Base-by-base conservation (phyloP, 148 eudicot genomes). In the Chenopodium formosanum region DNA sequence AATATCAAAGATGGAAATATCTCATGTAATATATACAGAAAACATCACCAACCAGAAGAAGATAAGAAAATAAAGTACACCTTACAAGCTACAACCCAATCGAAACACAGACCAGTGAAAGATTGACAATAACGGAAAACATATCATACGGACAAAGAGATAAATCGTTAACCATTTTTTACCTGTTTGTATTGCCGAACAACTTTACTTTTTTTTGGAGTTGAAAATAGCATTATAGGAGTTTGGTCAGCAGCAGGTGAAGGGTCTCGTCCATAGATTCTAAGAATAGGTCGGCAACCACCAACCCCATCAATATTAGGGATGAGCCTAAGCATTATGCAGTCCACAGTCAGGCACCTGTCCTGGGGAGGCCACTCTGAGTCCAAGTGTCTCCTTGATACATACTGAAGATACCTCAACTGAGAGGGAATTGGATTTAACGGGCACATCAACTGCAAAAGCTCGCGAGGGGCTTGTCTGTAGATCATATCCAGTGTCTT, bases 341-440 rank as follows among this genome's bases (percentile, higher is more conserved):
- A 94, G 82, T 94, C 98, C 85, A 94, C 66, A 22, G 86, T 88
- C 81, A 94, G 82, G 2, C 89, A 87, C 73, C 92, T 87, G 75
- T 91, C 94, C 25, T 85, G 70, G 25, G 97, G 97, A 48, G 95
- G 97, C 98, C 97, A 94, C 71, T 83, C 90, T 19, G 91, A 80
- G n/a, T 83, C 89, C 79, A 90, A 79, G 67, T 93, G 91, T 86
- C 95, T 90, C 75, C 94, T 88, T 13, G 95, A 91, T 58, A 94
- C 88, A 88, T 94, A 94, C n/a, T 92, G 94, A 65, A 92, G 89
- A 81, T 94, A 94, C 82, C 98, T 87, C 89, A 93, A 67, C 80
- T 94, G 98, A 70, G 98, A 92, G 83, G 98, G 95, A 40, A 91
- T 65, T 60, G 98, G 97, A 86, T 94, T 87, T 52, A 94, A 82